Conservation (phyloP, 108 stramenopile genomes). For the Schizochytrium sp. region DNA sequence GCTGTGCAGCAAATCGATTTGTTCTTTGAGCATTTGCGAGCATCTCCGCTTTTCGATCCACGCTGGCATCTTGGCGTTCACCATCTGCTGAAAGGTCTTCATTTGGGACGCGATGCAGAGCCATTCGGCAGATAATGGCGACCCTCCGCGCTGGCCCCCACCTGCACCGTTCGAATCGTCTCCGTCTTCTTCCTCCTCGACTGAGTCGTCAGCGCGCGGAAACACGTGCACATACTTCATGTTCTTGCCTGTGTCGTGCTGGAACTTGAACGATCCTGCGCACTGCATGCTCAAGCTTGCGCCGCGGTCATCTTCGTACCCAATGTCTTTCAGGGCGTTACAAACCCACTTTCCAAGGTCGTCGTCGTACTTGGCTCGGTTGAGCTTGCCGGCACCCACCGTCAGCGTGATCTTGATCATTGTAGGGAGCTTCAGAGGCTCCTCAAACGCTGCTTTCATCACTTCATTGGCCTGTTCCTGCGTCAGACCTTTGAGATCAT, state of each 20-base stretch:
- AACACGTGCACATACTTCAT: slow-evolving; percentile 85
- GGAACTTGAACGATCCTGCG: slow-evolving; percentile 74
- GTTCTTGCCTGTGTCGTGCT: slow-evolving; percentile 92
- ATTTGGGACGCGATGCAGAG: slow-evolving; percentile 53
- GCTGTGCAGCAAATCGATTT: slow-evolving; percentile 49
- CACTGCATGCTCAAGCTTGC: slow-evolving; percentile 69
- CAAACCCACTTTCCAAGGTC: slow-evolving; percentile 68
- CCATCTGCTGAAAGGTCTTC: slow-evolving; percentile 55
- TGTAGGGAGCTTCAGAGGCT: background rate
- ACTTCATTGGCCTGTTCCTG: slow-evolving; percentile 2
- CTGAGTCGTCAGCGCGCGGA: slow-evolving; percentile 46
- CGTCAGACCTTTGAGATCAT: background rate
- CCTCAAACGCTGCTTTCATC: background rate
- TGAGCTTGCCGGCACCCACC: slow-evolving; percentile 73
- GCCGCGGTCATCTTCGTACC: slow-evolving; percentile 75
- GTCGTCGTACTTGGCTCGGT: slow-evolving; percentile 74
- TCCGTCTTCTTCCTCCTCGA: background rate
- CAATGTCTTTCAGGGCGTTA: slow-evolving; percentile 61
- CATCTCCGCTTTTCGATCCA: slow-evolving; percentile 76
- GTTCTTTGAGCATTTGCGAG: slow-evolving; percentile 39
- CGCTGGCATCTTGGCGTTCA: slow-evolving; percentile 51
- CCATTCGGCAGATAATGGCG: slow-evolving; percentile 37
- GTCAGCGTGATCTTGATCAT: slow-evolving; percentile 80
- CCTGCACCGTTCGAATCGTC: background rate
- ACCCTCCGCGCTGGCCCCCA: slow-evolving; percentile 20